Evolutionary conservation across 352 stramenopile species (phyloP).

Genomic region (Phytophthora hybrid): DNA sequence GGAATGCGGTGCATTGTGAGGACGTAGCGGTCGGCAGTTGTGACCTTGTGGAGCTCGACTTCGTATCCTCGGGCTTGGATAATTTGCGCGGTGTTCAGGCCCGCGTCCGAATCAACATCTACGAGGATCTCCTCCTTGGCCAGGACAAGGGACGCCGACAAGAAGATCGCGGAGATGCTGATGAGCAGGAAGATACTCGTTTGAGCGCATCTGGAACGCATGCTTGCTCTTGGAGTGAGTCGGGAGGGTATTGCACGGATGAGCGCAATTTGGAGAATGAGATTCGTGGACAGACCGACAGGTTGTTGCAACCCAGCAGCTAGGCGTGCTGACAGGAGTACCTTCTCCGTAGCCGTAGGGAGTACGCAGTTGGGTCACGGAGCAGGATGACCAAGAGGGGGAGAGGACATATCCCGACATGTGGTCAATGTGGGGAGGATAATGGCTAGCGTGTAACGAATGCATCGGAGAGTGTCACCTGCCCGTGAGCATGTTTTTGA

Average conservation of each 20-base stretch:
- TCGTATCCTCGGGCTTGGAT: constrained; percentile 52
- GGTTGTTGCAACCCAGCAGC: background rate
- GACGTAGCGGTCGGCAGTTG: constrained; percentile 59
- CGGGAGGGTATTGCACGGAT: constrained; percentile 9
- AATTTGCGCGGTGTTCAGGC: constrained; percentile 44
- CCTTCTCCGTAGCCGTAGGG: background rate
- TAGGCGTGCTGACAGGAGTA: background rate
- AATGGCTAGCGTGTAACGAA: too few relatives aligned
- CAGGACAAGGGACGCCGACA: background rate
- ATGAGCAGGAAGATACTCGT: constrained; percentile 13
- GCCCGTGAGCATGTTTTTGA: too few relatives aligned
- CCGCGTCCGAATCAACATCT: constrained; percentile 48
- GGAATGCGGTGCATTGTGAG: constrained; percentile 68
- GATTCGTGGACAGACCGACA: background rate
- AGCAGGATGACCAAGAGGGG: background rate
- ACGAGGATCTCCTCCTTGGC: constrained; percentile 19
- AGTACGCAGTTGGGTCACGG: background rate
- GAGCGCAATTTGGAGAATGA: constrained; percentile 33
- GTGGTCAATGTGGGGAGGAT: too few relatives aligned
- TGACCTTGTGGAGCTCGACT: constrained; percentile 59
- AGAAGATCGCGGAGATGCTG: background rate
- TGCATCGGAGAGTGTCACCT: too few relatives aligned
- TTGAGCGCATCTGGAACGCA: constrained; percentile 8
- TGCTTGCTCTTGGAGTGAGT: constrained; percentile 9
- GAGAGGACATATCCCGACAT: too few relatives aligned